Evolutionary conservation across 805 yeast species (phyloP).

Genomic region (Cyberlindnera mrakii): DNA sequence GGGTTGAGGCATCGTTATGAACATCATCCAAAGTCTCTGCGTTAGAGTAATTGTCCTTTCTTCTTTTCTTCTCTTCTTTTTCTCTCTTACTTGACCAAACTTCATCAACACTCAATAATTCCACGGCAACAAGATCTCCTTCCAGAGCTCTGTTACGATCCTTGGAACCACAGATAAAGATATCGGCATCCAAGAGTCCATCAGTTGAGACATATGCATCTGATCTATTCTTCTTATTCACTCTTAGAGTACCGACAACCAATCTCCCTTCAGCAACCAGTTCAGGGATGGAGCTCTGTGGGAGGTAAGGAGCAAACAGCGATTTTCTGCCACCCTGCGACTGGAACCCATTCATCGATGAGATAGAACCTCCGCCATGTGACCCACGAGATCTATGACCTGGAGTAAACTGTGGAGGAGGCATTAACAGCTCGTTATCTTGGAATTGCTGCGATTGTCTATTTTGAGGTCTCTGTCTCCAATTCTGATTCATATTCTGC

Average conservation of each 20-base stretch:
- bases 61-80: constrained; percentile 93
- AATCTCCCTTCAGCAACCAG: constrained; percentile 83
- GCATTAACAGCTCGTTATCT: constrained; percentile 19
- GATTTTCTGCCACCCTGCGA: constrained; percentile 56
- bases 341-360: constrained; percentile 23
- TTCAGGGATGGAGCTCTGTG: constrained; percentile 88
- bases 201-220: constrained; percentile 99
- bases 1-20: constrained; percentile 75
- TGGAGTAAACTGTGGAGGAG: constrained; percentile 39
- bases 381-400: constrained; percentile 79
- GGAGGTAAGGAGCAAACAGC: constrained; percentile 91
- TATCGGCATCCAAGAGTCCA: constrained; percentile 92
- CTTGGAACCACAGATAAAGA: constrained; percentile 95
- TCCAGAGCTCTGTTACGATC: constrained; percentile 97
- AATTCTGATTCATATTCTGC: constrained; percentile 44
- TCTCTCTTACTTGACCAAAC: constrained; percentile 97
- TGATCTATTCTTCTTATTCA: constrained; percentile 91
- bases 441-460: constrained; percentile 23
- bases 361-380: constrained; percentile 52
- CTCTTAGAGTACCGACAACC: constrained; percentile 89
- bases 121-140: constrained; percentile 95
- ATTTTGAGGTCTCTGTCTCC: constrained; percentile 46
- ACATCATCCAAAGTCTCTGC: constrained; percentile 44
- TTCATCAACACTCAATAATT: constrained; percentile 89
- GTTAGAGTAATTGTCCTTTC: constrained; percentile 53